Base-by-base conservation (phyloP, 345 rosid species). In the Ceriops tagal region DNA sequence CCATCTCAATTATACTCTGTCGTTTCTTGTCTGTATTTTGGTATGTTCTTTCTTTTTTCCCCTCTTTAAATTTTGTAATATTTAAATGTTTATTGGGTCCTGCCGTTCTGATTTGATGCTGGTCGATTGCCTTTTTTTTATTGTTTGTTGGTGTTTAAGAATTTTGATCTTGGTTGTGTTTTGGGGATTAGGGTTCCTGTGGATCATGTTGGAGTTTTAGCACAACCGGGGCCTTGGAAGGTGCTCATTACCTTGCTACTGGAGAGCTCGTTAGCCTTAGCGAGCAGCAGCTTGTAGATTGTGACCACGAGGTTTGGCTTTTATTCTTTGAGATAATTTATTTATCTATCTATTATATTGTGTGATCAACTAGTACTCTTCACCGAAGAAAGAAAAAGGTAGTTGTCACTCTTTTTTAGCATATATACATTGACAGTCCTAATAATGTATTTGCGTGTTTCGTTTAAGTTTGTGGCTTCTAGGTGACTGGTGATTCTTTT, bases 201-300 rank as follows among this genome's bases (percentile, higher is more conserved):
- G 99, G 99, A 37, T 95, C 99, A 2, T 95, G 99, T 83, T 92
- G 99, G 99, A 81, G 96, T 76, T 95, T 95, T 78, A 95, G 99
- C 66, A 78, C 99, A 10, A 83, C 96, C 0, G 99, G 98, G 37
- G 97, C 97, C 51, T 68, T 95, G 62, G 99, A 95, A 88, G 97
- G 99, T 64, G 96, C 97, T 64, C 77, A 95, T 75, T 95, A 75
- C 73, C 81, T 95, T 26, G 77, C 97, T 0, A 89, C 97, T 5
- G 97, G 97, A 16, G 78, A 92, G 60, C 96, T 92, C 20, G 88
- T 82, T 57, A 95, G 97, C 88, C 96, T 95, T 24, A 95, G 99
- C 11, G 99, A 95, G 78, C 99, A 95, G 66, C 97, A 95, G 85
- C 96, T 95, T 59, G 99, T 95, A 67, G 99, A 95, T 66, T 95